Evolutionary conservation across 2,329 filamentous ascomycete species (phyloP).

Genomic region (Knufia fluminis): DNA sequence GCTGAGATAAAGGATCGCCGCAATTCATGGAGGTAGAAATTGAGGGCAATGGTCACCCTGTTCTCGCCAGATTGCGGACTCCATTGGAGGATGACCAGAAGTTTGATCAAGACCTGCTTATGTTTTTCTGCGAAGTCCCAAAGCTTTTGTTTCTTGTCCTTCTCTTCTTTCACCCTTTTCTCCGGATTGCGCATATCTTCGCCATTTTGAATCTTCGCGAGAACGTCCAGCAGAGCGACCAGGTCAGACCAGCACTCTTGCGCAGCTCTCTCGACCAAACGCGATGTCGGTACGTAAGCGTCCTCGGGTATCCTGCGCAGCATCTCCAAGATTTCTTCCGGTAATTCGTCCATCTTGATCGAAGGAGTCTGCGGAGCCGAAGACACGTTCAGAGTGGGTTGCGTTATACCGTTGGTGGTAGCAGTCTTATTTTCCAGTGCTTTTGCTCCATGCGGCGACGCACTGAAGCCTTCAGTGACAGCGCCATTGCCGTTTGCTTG

Average conservation of each 20-base stretch:
- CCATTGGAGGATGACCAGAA: slow-evolving; percentile 85
- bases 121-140: slow-evolving; percentile 70
- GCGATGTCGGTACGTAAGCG: slow-evolving; percentile 55
- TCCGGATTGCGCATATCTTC: slow-evolving; percentile 40
- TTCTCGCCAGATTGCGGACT: slow-evolving; percentile 69
- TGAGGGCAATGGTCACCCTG: slow-evolving; percentile 79
- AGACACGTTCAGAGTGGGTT: not conserved
- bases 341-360: slow-evolving; percentile 4
- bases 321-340: slow-evolving; percentile 12
- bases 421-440: not conserved
- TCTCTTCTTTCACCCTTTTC: slow-evolving; percentile 46
- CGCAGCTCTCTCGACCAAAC: slow-evolving; percentile 66
- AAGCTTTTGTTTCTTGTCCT: slow-evolving; percentile 65
- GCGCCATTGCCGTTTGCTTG: slow-evolving; percentile 7
- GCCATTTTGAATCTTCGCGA: slow-evolving; percentile 54
- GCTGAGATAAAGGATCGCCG: slow-evolving; percentile 51
- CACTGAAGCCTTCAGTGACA: not conserved
- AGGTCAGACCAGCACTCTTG: slow-evolving; percentile 77
- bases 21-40: slow-evolving; percentile 60
- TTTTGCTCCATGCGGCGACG: not conserved
- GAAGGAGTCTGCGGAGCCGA: not conserved
- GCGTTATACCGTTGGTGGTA: not conserved
- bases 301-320: slow-evolving; percentile 16
- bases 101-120: slow-evolving; percentile 85
- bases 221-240: slow-evolving; percentile 56